Evolutionary conservation across 805 yeast genomes (phyloP), one percentile per base, ranked within the genome.

Genomic region (Ogataea wickerhamii): DNA sequence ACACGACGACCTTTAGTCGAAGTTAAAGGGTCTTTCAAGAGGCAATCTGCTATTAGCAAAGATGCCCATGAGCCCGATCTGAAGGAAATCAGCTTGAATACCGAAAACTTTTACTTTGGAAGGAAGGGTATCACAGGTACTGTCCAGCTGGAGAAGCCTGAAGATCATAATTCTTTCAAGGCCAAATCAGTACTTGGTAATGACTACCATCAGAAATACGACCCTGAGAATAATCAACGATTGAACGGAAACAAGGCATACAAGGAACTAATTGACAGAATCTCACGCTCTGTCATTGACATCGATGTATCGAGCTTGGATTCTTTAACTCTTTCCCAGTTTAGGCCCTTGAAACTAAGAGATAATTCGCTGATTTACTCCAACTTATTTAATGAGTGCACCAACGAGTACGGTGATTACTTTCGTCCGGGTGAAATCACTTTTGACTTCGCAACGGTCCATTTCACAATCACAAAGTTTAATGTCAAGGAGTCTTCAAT

Each of bases 71-170:
- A n/a, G n/a, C n/a, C n/a, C n/a, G n/a, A n/a, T n/a, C n/a, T n/a
- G n/a, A n/a, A n/a, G n/a, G n/a, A n/a, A n/a, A n/a, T n/a, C n/a
- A n/a, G n/a, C n/a, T n/a, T n/a, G n/a, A n/a, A n/a, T n/a, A n/a
- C n/a, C n/a, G n/a, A n/a, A n/a, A n/a, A n/a, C 13, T 58, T 51
- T 40, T 42, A 49, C 28, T 52, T 51, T 29, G 46, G 52, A 23
- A 47, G 63, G 34, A 29, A 43, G 10, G 36, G 46, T 7, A 38
- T 52, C 13, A 18, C 39, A 7, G 61, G 62, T 1, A 53, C 65
- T 2, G 48, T 54, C 4, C 63, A 60, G 33, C 29, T 58, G 7
- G 66, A 60, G 36, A 17, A 20, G n/a, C 28, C 23, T n/a, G 18
- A 13, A 11, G n/a, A 7, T 16, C 8, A 8, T 29, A 8, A 16